Conservation (phyloP, 305 asterid genomes). For the Rubia tinctorum region DNA sequence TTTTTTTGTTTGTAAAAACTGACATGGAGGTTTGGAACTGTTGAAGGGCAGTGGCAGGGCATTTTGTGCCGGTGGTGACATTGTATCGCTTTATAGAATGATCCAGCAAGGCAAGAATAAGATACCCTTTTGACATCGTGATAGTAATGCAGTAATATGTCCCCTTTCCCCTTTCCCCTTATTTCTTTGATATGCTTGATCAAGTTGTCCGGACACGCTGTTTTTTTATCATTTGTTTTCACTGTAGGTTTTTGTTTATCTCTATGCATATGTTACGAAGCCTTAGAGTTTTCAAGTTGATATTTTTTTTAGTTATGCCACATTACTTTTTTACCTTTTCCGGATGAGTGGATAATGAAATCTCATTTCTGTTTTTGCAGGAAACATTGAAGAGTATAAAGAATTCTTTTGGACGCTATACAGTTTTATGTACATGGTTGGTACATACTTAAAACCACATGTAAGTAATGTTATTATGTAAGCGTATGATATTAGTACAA, state of each 20-base stretch:
- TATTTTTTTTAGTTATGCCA: background rate
- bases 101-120: conserved; percentile 51
- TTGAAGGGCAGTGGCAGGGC: conserved; percentile 89
- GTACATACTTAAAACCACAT: conserved; percentile 90
- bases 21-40: conserved; percentile 27
- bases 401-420: conserved; percentile 63
- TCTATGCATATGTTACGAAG: background rate
- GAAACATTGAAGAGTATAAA: conserved; percentile 71
- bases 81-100: conserved; percentile 57
- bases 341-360: conserved; percentile 18
- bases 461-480: conserved; percentile 46
- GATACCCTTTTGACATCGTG: background rate
- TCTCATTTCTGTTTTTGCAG: conserved; percentile 44
- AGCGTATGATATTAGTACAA: background rate
- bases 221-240: background rate
- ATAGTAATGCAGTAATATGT: background rate
- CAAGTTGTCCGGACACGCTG: background rate
- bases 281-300: background rate
- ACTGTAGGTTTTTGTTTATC: background rate
- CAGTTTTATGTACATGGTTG: conserved; percentile 62
- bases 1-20: conserved; percentile 22
- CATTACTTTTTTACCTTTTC: conserved; percentile 13
- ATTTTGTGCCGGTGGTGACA: conserved; percentile 93
- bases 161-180: background rate
- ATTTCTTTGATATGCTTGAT: background rate